Conservation (phyloP, 129 eudicot genomes). For the Lactuca saligna region DNA sequence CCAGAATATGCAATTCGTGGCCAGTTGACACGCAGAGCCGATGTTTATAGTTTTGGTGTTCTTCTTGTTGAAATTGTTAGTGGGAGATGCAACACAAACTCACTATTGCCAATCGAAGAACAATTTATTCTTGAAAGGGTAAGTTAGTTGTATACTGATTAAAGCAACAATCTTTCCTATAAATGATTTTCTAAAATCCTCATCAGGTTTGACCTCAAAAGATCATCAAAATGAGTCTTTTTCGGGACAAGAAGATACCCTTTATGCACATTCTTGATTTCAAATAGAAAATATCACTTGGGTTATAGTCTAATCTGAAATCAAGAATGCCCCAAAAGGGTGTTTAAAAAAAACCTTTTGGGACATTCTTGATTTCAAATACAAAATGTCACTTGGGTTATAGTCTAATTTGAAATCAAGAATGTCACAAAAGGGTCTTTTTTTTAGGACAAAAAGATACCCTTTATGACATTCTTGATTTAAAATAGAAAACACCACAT, state of each 20-base stretch:
- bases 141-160: slow-evolving; percentile 14
- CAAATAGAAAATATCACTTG: background rate
- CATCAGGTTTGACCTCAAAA: slow-evolving; percentile 9
- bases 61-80: slow-evolving; percentile 86
- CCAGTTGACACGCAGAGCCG: slow-evolving; percentile 84
- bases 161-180: slow-evolving; percentile 5
- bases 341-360: slow-evolving; percentile 1
- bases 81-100: slow-evolving; percentile 84
- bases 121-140: slow-evolving; percentile 94
- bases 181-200: background rate
- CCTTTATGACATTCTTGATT: background rate
- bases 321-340: no score
- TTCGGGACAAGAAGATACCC: background rate
- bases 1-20: slow-evolving; percentile 97
- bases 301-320: background rate
- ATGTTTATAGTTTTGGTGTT: slow-evolving; percentile 93
- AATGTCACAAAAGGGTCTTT: background rate
- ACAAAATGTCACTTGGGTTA: background rate
- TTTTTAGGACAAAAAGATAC: background rate
- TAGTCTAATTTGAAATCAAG: background rate
- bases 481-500: background rate
- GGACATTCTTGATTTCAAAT: background rate
- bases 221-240: slow-evolving; percentile 1
- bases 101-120: slow-evolving; percentile 66
- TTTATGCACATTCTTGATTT: background rate